Percentiles rank a stretch among this genome's conserved stretches.
Conservation (phyloP, 2,329 filamentous ascomycete genomes). For the Falciphora oryzae region DNA sequence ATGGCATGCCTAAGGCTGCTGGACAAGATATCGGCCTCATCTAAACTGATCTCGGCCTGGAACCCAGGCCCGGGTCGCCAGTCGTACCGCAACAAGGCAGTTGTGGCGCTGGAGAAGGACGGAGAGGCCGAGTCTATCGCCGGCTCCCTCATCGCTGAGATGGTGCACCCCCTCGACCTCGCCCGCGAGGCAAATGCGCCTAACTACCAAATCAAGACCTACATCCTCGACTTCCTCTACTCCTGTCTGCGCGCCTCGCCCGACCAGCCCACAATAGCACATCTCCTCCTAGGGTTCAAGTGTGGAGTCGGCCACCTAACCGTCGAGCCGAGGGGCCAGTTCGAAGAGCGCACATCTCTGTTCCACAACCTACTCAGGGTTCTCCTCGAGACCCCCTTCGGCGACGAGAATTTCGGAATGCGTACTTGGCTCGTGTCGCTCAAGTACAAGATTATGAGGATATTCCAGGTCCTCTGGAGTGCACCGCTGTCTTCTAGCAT, state of each 20-base stretch:
- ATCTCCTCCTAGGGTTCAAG: constrained; percentile 81
- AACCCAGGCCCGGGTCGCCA: constrained; percentile 54
- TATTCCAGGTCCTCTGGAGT: constrained; percentile 77
- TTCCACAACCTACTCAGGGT: constrained; percentile 77
- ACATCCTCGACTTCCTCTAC: constrained; percentile 80
- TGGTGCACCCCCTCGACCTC: constrained; percentile 65
- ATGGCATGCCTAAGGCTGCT: constrained; percentile 76
- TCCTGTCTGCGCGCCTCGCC: constrained; percentile 70
- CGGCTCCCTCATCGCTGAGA: constrained; percentile 62
- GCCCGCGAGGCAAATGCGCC: constrained; percentile 63
- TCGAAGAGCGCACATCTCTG: constrained; percentile 66
- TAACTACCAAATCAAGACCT: constrained; percentile 75
- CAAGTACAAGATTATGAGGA: constrained; percentile 62
- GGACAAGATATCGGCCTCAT: constrained; percentile 79
- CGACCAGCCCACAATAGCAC: constrained; percentile 78
- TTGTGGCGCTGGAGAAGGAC: constrained; percentile 80
- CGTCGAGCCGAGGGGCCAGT: constrained; percentile 62
- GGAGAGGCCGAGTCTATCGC: constrained; percentile 77
- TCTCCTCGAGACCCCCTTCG: constrained; percentile 62
- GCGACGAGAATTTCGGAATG: constrained; percentile 51
- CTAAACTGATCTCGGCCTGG: constrained; percentile 69
- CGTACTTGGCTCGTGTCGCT: constrained; percentile 63
- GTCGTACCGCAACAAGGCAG: constrained; percentile 71
- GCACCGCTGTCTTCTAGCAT: constrained; percentile 72
- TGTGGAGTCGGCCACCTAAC: constrained; percentile 67